phyloP scores from a whole-genome alignment of 1,284 basidiomycete species.

The Laetiporus sulphureus region DNA sequence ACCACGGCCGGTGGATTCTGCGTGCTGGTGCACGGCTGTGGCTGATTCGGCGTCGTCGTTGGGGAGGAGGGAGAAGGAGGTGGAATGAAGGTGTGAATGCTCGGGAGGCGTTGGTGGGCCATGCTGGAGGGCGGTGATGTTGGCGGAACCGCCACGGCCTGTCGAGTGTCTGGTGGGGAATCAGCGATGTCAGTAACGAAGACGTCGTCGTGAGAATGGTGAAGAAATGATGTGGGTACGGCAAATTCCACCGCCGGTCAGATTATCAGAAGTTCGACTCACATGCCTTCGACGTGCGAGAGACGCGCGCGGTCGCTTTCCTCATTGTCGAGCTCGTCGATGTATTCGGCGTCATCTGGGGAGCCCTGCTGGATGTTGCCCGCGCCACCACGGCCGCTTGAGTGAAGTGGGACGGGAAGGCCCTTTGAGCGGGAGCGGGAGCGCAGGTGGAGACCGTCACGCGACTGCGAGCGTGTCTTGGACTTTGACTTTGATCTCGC shows the following conservation, averaged over 20 bases:
- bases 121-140: conserved; percentile 38
- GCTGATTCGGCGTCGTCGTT: not conserved
- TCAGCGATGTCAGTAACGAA: no score
- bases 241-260: no score
- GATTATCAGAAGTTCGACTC: no score
- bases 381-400: conserved; percentile 59
- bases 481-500: not conserved
- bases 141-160: conserved; percentile 65
- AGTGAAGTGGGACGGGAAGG: conserved; percentile 27
- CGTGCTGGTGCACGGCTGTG: conserved; percentile 10
- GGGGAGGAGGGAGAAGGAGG: conserved; percentile 3
- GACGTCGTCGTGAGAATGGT: no score
- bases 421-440: conserved; percentile 9
- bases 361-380: conserved; percentile 50
- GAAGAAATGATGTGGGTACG: no score
- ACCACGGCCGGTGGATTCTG: conserved; percentile 54
- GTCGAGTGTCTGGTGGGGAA: conserved; percentile 50
- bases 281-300: conserved; percentile 34
- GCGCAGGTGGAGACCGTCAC: conserved; percentile 9
- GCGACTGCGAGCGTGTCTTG: conserved; percentile 17
- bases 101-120: conserved; percentile 24
- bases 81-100: conserved; percentile 15
- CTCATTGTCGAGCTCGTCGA: conserved; percentile 41
- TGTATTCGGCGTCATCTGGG: conserved; percentile 19
- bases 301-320: conserved; percentile 32